Evolutionary conservation across 208 protist species (phyloP).

Genomic region (Vickermania spadyakhi): DNA sequence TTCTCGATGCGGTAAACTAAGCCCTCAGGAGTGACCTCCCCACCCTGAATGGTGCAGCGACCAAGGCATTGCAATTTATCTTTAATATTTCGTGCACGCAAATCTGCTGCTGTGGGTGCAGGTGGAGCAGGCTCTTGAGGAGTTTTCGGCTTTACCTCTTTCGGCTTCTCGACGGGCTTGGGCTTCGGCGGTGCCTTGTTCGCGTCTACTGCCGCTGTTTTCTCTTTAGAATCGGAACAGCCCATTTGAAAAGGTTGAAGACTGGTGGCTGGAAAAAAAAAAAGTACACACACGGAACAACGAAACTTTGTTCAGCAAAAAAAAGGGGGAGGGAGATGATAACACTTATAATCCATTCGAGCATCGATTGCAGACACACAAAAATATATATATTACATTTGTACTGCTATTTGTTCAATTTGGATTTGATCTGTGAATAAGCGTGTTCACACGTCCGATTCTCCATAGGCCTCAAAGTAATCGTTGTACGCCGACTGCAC

Average conservation of each 20-base stretch:
- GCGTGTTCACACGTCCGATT: no score
- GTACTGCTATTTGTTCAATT: no score
- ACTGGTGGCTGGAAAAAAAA: not conserved
- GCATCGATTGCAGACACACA: no score
- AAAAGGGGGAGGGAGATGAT: conserved; percentile 5
- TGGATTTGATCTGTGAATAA: no score
- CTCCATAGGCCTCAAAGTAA: conserved; percentile 17
- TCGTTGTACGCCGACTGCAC: conserved; percentile 17
- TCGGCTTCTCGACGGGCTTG: not conserved
- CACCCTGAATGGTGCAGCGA: conserved; percentile 20
- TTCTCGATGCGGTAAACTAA: conserved; percentile 46
- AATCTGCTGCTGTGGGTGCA: not conserved
- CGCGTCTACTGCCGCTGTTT: not conserved
- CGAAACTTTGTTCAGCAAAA: not conserved
- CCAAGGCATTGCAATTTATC: conserved; percentile 6
- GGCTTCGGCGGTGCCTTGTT: not conserved
- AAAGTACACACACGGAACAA: not conserved
- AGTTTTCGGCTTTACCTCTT: not conserved
- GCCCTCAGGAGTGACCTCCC: conserved; percentile 23
- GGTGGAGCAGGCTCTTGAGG: not conserved
- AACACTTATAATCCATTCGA: no score
- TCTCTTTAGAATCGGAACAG: conserved; percentile 1
- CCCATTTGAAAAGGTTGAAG: not conserved
- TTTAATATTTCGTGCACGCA: not conserved
- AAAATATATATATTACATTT: no score